phyloP scores from a whole-genome alignment of 2,329 filamentous ascomycete species.

The Hypoxylon sp. region DNA sequence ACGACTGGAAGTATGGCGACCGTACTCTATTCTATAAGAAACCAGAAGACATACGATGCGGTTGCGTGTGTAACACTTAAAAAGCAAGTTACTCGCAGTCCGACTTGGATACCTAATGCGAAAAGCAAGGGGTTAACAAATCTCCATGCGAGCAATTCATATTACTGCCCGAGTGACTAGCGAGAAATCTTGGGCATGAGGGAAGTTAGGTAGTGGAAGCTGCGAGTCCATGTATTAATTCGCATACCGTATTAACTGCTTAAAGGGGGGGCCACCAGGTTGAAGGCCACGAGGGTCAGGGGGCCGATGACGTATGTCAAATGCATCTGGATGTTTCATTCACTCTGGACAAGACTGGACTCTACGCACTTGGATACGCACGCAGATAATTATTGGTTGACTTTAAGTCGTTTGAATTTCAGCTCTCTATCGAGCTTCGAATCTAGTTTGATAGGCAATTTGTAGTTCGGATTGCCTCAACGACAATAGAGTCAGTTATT shows the following conservation, averaged over 20 bases:
- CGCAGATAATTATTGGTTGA: constrained; percentile 2
- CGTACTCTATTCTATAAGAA: background rate
- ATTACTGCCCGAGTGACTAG: constrained; percentile 29
- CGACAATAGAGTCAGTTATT: constrained; percentile 20
- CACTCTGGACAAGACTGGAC: constrained; percentile 12
- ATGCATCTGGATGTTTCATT: constrained; percentile 8
- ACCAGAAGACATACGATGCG: background rate
- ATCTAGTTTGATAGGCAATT: constrained; percentile 15
- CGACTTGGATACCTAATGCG: background rate
- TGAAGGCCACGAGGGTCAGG: constrained; percentile 25
- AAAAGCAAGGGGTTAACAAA: constrained; percentile 19
- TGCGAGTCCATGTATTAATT: constrained; percentile 16
- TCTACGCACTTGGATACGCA: constrained; percentile 15
- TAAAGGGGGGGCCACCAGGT: constrained; percentile 6
- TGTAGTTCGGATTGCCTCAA: constrained; percentile 13
- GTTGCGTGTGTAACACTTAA: background rate
- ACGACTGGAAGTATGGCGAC: background rate
- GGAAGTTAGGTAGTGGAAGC: constrained; percentile 18
- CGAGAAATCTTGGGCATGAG: constrained; percentile 14
- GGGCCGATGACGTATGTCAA: constrained; percentile 40
- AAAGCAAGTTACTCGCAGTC: background rate
- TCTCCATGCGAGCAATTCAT: background rate
- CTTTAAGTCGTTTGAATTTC: constrained; percentile 6
- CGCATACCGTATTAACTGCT: constrained; percentile 2
- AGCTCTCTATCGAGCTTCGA: constrained; percentile 26